Conservation (phyloP, 352 stramenopile species). For the Phytophthora sp. region DNA sequence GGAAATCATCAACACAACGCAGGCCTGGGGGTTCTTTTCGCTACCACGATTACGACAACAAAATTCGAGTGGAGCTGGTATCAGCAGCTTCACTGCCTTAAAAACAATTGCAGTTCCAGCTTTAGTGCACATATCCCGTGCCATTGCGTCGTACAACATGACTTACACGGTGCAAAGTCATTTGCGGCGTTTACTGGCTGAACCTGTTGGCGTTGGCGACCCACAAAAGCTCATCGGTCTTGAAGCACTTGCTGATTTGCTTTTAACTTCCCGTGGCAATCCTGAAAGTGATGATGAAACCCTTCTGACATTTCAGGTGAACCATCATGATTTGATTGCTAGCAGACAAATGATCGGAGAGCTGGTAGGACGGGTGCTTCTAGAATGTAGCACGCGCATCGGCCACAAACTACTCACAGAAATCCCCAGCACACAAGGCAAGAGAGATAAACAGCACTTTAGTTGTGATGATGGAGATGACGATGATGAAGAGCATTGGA, state of each 20-base stretch:
- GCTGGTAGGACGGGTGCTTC: slow-evolving; percentile 65
- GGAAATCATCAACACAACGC: slow-evolving; percentile 84
- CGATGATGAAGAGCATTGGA: slow-evolving; percentile 24
- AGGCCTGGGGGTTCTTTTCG: slow-evolving; percentile 83
- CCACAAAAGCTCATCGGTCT: slow-evolving; percentile 78
- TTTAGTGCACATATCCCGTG: slow-evolving; percentile 57
- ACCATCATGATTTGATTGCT: slow-evolving; percentile 41
- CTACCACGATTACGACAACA: slow-evolving; percentile 37
- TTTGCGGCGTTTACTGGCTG: slow-evolving; percentile 56
- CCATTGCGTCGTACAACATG: slow-evolving; percentile 77
- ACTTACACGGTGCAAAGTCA: slow-evolving; percentile 72
- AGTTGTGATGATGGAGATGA: slow-evolving; percentile 1
- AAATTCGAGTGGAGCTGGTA: slow-evolving; percentile 16
- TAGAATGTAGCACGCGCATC: slow-evolving; percentile 72
- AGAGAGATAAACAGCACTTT: slow-evolving; percentile 1
- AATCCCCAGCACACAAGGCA: slow-evolving; percentile 4
- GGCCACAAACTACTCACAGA: slow-evolving; percentile 58
- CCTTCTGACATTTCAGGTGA: slow-evolving; percentile 26
- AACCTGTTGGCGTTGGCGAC: slow-evolving; percentile 69
- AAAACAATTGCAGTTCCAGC: slow-evolving; percentile 41
- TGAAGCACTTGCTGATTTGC: slow-evolving; percentile 45
- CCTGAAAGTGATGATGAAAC: not conserved
- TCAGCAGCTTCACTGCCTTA: slow-evolving; percentile 38
- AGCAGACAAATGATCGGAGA: slow-evolving; percentile 51
- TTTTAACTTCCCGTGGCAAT: slow-evolving; percentile 2